phyloP scores from a whole-genome alignment of 805 yeast species.

The Lipomyces yamadae region DNA sequence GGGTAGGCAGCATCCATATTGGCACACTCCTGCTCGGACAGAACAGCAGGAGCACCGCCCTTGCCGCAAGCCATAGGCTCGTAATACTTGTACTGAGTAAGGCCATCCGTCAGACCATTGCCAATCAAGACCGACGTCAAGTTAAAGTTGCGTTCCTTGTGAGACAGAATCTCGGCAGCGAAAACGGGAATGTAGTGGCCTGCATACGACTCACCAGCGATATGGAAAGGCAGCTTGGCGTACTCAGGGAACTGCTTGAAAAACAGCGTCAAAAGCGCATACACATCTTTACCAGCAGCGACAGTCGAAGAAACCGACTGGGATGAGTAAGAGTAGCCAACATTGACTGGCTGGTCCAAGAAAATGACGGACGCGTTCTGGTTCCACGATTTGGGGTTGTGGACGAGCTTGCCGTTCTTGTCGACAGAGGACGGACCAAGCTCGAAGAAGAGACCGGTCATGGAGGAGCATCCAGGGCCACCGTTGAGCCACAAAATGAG shows the following conservation, averaged over 20 bases:
- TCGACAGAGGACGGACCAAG: slow-evolving; percentile 85
- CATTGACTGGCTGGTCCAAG: slow-evolving; percentile 92
- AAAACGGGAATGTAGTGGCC: slow-evolving; percentile 92
- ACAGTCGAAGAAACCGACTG: slow-evolving; percentile 67
- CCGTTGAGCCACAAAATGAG: slow-evolving; percentile 90
- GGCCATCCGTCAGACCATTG: slow-evolving; percentile 88
- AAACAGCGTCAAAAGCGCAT: slow-evolving; percentile 79
- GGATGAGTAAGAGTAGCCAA: slow-evolving; percentile 83
- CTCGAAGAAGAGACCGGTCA: slow-evolving; percentile 89
- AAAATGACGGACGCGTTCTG: slow-evolving; percentile 86
- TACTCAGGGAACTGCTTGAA: slow-evolving; percentile 82
- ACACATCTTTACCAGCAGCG: slow-evolving; percentile 87
- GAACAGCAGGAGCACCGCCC: slow-evolving; percentile 80
- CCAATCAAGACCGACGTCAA: slow-evolving; percentile 85
- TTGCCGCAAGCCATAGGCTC: slow-evolving; percentile 94
- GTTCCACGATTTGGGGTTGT: slow-evolving; percentile 90
- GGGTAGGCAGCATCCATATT: slow-evolving; percentile 69
- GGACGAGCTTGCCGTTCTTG: slow-evolving; percentile 66
- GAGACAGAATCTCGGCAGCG: slow-evolving; percentile 58
- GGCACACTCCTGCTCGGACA: slow-evolving; percentile 78
- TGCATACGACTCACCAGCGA: slow-evolving; percentile 92
- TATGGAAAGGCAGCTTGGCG: slow-evolving; percentile 60
- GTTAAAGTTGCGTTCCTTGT: slow-evolving; percentile 57
- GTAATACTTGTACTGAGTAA: slow-evolving; percentile 75
- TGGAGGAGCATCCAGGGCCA: slow-evolving; percentile 92